phyloP scores from a whole-genome alignment of 257 asterid genomes.

The Fraxinus pennsylvanica region DNA sequence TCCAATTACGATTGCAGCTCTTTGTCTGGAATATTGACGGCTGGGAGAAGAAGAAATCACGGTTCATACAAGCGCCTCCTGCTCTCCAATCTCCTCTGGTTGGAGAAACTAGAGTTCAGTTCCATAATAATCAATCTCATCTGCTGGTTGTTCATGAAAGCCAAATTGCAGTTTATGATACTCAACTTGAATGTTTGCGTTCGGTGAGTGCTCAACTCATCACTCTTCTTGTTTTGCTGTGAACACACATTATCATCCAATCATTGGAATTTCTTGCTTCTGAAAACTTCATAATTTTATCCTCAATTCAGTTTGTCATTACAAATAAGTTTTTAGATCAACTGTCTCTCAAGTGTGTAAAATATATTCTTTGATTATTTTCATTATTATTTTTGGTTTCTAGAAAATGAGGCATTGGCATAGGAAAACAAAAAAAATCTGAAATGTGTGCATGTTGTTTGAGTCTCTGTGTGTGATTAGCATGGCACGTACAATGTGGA shows the following conservation, averaged over 20 bases:
- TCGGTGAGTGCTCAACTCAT: constrained; percentile 50
- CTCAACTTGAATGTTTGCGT: constrained; percentile 79
- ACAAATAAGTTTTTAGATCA: too few relatives aligned
- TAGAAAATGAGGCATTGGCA: neutral
- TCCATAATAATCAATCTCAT: constrained; percentile 84
- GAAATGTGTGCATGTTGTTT: neutral
- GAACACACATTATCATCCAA: neutral
- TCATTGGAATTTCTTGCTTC: neutral
- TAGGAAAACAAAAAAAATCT: neutral
- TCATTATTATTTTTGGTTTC: neutral
- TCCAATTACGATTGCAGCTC: constrained; percentile 52
- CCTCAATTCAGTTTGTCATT: neutral
- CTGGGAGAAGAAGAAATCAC: constrained; percentile 85
- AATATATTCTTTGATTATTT: too few relatives aligned
- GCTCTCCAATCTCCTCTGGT: constrained; percentile 59
- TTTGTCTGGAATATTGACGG: constrained; percentile 85
- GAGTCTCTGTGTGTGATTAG: neutral
- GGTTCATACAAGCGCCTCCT: constrained; percentile 72
- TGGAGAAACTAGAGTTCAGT: constrained; percentile 89
- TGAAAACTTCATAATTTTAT: neutral
- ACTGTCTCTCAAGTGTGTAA: too few relatives aligned
- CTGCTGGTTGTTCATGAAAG: constrained; percentile 80
- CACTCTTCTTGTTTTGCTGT: neutral
- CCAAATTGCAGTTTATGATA: constrained; percentile 77
- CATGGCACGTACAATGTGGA: neutral